Evolutionary conservation across 306 rosid genomes (phyloP), one percentile per base, ranked within the genome.

Genomic region (Acmispon strigosus): DNA sequence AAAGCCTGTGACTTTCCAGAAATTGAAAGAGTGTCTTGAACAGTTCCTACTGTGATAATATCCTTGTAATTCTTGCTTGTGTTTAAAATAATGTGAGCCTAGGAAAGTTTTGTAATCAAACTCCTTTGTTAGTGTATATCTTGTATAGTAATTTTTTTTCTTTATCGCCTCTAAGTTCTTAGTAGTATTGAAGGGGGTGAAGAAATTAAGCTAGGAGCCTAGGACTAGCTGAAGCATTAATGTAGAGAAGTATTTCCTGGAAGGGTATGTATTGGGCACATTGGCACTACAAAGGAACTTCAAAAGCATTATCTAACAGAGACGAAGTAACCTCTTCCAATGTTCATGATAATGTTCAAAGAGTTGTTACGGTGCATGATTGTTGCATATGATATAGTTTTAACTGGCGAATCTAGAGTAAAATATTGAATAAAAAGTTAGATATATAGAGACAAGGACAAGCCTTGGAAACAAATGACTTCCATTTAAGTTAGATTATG

Each of bases 1-100:
- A 27, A 92, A 92, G 77, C 98, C 98, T 2, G 90, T 92, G 44
- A 87, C 92, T 32, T 82, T 88, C 75, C 96, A 86, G 75, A 89
- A 81, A 66, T 58, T 92, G 78, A 89, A 84, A 62, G 85, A 86
- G 14, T 85, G 86, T 66, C 81, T 92, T 11, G 79, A 84, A 37
- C 90, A 83, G 42, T 86, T 82, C 78, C 69, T 92, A 34, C 68
- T 76, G 49, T 64, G 72, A 83, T 15, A 41, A 49, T 13, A 69
- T 54, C 67, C 55, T 62, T 89, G 92, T 84, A 89, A 83, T 71
- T 73, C 61, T 66, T 47, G 83, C 62, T 60, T 72, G 73, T 83
- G 87, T 81, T 80, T 68, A 83, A 76, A 84, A 77, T 0, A 72
- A 77, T 37, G 22, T 65, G 42, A 22, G 67, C 29, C 57, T 81